Percentiles rank a stretch among this genome's conserved stretches.
These are phyloP conservation scores for Pyronema domesticum DNA, from an alignment of 495 filamentous ascomycete species.

Conservation along the genomic window DNA sequence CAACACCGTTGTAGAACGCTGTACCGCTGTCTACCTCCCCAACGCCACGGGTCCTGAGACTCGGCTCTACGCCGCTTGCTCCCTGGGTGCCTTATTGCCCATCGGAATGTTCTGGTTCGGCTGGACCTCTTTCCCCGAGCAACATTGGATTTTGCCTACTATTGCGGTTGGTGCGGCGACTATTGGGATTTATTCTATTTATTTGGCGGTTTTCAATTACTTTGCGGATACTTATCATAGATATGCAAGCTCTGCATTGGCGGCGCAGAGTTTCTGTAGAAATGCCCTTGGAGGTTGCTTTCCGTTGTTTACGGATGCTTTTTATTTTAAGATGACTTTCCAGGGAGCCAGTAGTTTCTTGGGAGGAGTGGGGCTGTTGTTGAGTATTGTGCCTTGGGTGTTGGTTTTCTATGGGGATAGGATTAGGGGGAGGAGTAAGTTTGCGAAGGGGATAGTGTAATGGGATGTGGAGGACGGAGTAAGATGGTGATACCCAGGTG, in stretches of 20 bases:
- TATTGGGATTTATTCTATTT: constrained; percentile 77
- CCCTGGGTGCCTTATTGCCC: constrained; percentile 40
- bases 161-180: constrained; percentile 56
- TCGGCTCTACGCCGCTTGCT: constrained; percentile 66
- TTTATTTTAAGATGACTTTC: constrained; percentile 58
- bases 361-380: constrained; percentile 48
- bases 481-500: too few relatives aligned
- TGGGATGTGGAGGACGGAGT: not conserved
- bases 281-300: constrained; percentile 76
- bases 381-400: constrained; percentile 75
- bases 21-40: constrained; percentile 29
- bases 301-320: constrained; percentile 50
- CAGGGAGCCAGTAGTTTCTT: constrained; percentile 57
- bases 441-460: constrained; percentile 1
- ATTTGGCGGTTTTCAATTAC: constrained; percentile 86
- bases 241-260: constrained; percentile 71
- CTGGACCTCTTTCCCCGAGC: constrained; percentile 46
- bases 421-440: constrained; percentile 52
- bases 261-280: constrained; percentile 65
- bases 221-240: constrained; percentile 78
- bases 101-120: constrained; percentile 67
- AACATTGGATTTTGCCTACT: constrained; percentile 63
- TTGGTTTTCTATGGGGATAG: constrained; percentile 60
- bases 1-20: constrained; percentile 34
- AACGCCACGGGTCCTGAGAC: constrained; percentile 39